A percentile compares a stretch with the other conserved stretches of the same genome.
These are phyloP conservation scores for Podaxis sp. DNA, from an alignment of 768 basidiomycete species.

Conservation along the genomic window DNA sequence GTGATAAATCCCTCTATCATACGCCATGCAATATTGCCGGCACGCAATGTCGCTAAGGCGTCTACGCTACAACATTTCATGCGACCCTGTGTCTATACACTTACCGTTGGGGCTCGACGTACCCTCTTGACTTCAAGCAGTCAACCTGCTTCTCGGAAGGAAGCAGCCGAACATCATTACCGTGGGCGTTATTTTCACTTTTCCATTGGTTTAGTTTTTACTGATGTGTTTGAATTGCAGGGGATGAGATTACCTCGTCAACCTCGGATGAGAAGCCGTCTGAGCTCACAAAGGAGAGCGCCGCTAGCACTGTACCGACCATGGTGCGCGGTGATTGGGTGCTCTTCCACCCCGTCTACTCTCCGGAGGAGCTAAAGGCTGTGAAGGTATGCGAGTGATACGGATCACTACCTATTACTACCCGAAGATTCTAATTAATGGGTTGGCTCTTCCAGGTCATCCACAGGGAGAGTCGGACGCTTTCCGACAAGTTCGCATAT, in stretches of 20 bases:
- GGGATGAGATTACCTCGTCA: conserved; percentile 1
- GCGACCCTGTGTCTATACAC: background rate
- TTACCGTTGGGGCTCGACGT: background rate
- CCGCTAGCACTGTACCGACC: conserved; percentile 53
- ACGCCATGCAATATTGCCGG: conserved; percentile 6
- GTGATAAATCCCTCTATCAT: background rate
- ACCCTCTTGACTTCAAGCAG: conserved; percentile 11
- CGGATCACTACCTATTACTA: background rate
- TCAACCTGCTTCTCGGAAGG: conserved; percentile 18
- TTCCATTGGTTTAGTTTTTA: background rate
- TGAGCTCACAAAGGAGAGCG: conserved; percentile 40
- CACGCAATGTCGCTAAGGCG: conserved; percentile 3
- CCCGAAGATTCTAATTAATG: conserved; percentile 3
- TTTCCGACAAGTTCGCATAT: conserved; percentile 73
- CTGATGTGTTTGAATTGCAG: background rate
- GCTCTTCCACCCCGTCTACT: conserved; percentile 91
- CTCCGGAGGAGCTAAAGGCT: conserved; percentile 65
- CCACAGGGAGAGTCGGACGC: conserved; percentile 58
- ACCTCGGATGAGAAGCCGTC: background rate
- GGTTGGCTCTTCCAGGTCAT: conserved; percentile 53
- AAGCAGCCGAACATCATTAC: conserved; percentile 19
- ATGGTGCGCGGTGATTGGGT: conserved; percentile 82
- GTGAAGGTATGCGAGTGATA: conserved; percentile 52
- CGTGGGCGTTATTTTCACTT: conserved; percentile 10
- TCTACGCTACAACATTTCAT: background rate